Base-by-base conservation (phyloP, 345 rosid genomes). In the Linum tenue region DNA sequence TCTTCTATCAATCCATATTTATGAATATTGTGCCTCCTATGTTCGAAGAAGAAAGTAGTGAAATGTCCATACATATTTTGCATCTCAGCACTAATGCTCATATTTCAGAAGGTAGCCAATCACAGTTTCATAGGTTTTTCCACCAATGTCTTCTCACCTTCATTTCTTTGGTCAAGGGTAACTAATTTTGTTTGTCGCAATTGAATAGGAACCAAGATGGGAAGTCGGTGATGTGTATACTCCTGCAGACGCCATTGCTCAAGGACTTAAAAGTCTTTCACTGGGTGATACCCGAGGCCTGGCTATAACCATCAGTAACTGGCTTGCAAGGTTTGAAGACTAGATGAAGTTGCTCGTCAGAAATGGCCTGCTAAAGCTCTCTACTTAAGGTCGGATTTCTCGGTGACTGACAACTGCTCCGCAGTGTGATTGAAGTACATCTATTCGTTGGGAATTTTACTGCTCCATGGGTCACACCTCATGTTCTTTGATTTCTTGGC, bases 191-290 rank as follows among this genome's bases (percentile, higher is more conserved):
- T 42, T 42, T 31, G 22, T 61, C 61, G 60, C 10, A 11, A 41
- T 60, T 62, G 57, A 43, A 37, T 81, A 87, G 97, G 97, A 89
- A 74, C 97, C 89, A 16, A 92, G 81, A 78, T 92, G 97, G 97
- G 81, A 82, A 76, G 94, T 65, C 8, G 98, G 98, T 56, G 63
- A 69, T 57, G 67, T 78, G 43, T 89, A 92, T 73, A 89, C 96
- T 63, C 97, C 97, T 48, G 97, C 83, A 37, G 98, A 92, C 71
- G 97, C 97, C 72, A 76, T 92, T 69, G 97, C 84, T 73, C 96
- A 92, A 72, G 88, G 88, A 58, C 72, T 92, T 42, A 90, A 87
- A 77, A 76, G 87, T n/a, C 78, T 90, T 37, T 77, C 96, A 2
- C 74, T 92, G 56, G 84, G 70, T 62, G 97, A 92, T 56, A 85